phyloP scores from a whole-genome alignment of 1,284 basidiomycete genomes.

The Apiotrichum porosum region DNA sequence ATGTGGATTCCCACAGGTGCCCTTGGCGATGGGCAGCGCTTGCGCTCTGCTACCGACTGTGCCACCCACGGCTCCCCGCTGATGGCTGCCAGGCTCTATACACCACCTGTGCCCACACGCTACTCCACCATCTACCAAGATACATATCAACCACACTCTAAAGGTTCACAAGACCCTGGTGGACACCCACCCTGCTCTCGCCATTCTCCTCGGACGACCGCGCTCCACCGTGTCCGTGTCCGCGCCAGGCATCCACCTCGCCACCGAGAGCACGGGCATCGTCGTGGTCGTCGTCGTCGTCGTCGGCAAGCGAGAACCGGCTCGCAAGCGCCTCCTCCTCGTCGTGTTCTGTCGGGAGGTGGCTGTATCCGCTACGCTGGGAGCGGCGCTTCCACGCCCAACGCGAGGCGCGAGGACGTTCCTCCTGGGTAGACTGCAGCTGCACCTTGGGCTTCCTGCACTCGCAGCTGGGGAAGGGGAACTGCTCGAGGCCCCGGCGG shows the following conservation, averaged over 20 bases:
- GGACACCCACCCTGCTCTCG: constrained; percentile 21
- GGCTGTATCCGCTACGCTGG: constrained; percentile 30
- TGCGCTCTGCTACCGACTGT: too few species aligned
- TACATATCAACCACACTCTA: too few species aligned
- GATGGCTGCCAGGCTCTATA: too few species aligned
- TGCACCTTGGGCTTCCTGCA: constrained; percentile 2
- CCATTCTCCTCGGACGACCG: background rate
- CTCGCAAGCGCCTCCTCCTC: constrained; percentile 54
- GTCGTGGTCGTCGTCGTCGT: constrained; percentile 38
- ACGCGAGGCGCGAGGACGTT: background rate
- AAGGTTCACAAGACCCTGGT: constrained; percentile 39
- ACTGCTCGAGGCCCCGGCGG: constrained; percentile 39
- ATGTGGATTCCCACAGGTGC: too few species aligned
- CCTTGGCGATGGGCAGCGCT: too few species aligned
- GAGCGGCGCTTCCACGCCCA: constrained; percentile 19
- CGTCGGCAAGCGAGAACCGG: constrained; percentile 40
- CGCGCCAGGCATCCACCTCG: constrained; percentile 38
- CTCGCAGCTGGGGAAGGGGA: constrained; percentile 27
- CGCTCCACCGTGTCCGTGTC: background rate
- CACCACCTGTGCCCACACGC: too few species aligned
- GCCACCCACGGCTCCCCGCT: too few species aligned
- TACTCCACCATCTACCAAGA: too few species aligned
- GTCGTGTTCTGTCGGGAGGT: constrained; percentile 48
- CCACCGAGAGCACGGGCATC: constrained; percentile 21
- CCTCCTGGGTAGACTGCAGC: background rate